Conservation (phyloP, 257 asterid species). For the Solanum habrochaites region DNA sequence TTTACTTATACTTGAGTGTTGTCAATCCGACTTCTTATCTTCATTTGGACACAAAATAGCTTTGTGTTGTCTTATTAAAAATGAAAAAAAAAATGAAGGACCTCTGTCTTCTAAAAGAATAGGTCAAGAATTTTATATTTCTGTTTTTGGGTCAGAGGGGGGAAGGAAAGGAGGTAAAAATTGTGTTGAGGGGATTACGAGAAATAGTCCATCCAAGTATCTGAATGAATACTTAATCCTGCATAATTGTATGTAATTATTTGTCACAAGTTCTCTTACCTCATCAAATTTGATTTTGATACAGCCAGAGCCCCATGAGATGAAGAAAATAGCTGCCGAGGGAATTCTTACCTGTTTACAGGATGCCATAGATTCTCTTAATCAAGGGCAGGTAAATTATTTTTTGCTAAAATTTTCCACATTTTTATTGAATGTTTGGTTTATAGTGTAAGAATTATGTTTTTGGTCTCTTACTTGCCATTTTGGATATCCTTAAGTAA, state of each 20-base stretch:
- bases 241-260: not conserved
- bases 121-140: not conserved
- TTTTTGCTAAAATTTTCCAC: not conserved
- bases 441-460: not conserved
- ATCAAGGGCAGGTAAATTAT: conserved; percentile 51
- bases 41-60: not conserved
- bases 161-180: not conserved
- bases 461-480: not conserved
- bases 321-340: conserved; percentile 72
- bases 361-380: conserved; percentile 69
- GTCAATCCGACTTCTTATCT: not conserved
- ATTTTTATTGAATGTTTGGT: not conserved
- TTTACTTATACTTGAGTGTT: not conserved
- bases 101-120: not conserved
- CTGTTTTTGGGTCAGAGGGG: not conserved
- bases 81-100: not conserved
- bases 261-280: not conserved
- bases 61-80: not conserved
- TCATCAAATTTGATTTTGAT: conserved; percentile 4
- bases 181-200: not conserved
- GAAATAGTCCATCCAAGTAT: not conserved
- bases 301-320: conserved; percentile 78
- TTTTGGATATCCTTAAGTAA: not conserved
- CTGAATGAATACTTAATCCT: not conserved
- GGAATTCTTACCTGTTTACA: conserved; percentile 87